These are phyloP conservation scores for Ophiostoma tasmaniense DNA, from an alignment of 2,329 filamentous ascomycete genomes.

Conservation along the genomic window DNA sequence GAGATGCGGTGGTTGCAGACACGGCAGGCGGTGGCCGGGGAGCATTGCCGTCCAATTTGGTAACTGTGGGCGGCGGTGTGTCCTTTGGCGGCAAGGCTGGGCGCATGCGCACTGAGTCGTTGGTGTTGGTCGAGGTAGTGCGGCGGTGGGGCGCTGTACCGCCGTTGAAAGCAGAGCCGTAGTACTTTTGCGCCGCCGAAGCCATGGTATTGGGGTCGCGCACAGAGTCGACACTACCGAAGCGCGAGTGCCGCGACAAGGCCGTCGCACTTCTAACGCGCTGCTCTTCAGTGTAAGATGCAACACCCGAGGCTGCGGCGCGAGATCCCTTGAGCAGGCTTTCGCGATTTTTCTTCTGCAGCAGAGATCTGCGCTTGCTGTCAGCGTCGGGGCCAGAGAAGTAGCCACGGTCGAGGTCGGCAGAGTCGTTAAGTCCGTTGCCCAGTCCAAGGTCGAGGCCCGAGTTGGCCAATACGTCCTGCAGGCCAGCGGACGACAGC, in stretches of 20 bases:
- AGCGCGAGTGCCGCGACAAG: conserved; percentile 64
- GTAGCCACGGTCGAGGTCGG: conserved; percentile 77
- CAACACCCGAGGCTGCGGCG: conserved; percentile 28
- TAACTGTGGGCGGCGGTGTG: conserved; percentile 47
- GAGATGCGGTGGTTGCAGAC: conserved; percentile 38
- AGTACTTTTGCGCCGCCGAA: conserved; percentile 64
- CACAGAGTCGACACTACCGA: conserved; percentile 69
- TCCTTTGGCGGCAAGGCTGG: conserved; percentile 47
- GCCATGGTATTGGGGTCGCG: conserved; percentile 49
- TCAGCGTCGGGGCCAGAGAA: conserved; percentile 86
- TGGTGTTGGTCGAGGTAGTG: conserved; percentile 52
- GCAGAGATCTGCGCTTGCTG: conserved; percentile 57
- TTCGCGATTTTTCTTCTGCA: conserved; percentile 74
- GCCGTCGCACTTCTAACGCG: conserved; percentile 56
- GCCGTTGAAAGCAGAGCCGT: conserved; percentile 39
- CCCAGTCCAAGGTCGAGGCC: conserved; percentile 31
- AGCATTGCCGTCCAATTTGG: conserved; percentile 44
- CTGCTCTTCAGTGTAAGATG: conserved; percentile 61
- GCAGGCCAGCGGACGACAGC: conserved; percentile 44
- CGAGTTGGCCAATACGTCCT: conserved; percentile 35
- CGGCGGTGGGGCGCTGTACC: conserved; percentile 42
- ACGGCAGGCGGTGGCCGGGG: conserved; percentile 31
- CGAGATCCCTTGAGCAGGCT: conserved; percentile 46
- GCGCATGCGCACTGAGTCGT: conserved; percentile 39
- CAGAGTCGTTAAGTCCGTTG: conserved; percentile 39